Base-by-base conservation (phyloP, 2,329 filamentous ascomycete species). In the Neopestalotiopsis clavispora region DNA sequence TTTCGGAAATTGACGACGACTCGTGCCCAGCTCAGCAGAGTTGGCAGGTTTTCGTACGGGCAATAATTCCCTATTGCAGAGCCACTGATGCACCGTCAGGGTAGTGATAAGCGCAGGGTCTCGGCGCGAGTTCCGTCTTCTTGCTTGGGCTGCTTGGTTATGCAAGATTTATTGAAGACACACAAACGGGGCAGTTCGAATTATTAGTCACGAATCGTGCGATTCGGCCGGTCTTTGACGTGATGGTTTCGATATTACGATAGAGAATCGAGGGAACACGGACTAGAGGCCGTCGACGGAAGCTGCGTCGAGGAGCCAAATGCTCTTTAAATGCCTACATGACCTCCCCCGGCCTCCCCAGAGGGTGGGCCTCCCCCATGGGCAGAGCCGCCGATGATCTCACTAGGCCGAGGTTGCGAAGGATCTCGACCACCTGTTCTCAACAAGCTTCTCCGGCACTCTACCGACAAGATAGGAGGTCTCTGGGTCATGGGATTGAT, bases 331-430 rank as follows among this genome's bases (percentile, higher is more conserved):
- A 67, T 67, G 65, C 56, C 65, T 60, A 52, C 57, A 13, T 52
- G 45, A 34, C 57, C 7, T 42, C 34, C 42, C 64, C 65, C 65
- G 56, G 65, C 56, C 32, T 67, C 65, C 34, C 23, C 23, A 59
- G 23, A 63, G 20, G 38, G 62, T 40, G 60, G 60, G 60, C 34
- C 62, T 23, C 45, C 45, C 52, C 52, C 52, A 62, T 62, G 59
- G 59, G 59, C 59, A 49, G 23, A 42, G 23, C 56, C 65, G 40
- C 32, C 65, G 57, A 60, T 59, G 52, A 67, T 61, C 65, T 67
- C 65, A 67, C 56, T 38, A 67, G 56, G 40, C 65, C 52, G 65
- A 67, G 65, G 65, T 67, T 67, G 34, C 63, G n/a, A 58, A 10
- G 34, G 34, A 38, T 38, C 34, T 38, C 34, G 34, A 38, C 34